Percentiles rank a stretch among this genome's conserved stretches.
Evolutionary conservation across 1,139 yeast genomes (phyloP).

Genomic region (Eremothecium coryli): DNA sequence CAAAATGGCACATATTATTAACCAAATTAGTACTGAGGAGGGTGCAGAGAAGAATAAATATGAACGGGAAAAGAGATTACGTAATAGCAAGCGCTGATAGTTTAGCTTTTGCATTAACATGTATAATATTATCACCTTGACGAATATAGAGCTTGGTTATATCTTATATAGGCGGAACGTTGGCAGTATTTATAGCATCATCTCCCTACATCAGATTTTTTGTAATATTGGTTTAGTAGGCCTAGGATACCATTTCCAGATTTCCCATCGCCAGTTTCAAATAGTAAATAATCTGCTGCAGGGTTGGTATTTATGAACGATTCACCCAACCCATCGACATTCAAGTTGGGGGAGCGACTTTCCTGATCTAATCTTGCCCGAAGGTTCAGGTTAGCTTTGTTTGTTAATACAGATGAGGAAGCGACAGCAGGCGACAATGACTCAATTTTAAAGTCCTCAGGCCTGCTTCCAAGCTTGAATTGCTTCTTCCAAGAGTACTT

Average conservation of each 20-base stretch:
- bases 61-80: slow-evolving; percentile 69
- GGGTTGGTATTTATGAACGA: slow-evolving; percentile 29
- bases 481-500: slow-evolving; percentile 30
- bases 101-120: background rate
- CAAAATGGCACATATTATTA: slow-evolving; percentile 80
- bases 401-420: background rate
- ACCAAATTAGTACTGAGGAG: slow-evolving; percentile 81
- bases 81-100: slow-evolving; percentile 39
- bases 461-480: slow-evolving; percentile 27
- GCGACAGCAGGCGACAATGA: slow-evolving; percentile 3
- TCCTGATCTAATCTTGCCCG: slow-evolving; percentile 1
- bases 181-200: slow-evolving; percentile 10
- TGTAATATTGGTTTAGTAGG: slow-evolving; percentile 73
- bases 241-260: slow-evolving; percentile 66
- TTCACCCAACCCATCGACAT: slow-evolving; percentile 16
- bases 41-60: slow-evolving; percentile 91
- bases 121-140: too few species aligned
- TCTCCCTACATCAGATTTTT: slow-evolving; percentile 40
- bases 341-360: slow-evolving; percentile 1
- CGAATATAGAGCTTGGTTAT: too few species aligned
- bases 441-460: slow-evolving; percentile 20
- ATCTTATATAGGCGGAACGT: too few species aligned
- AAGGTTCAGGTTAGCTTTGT: background rate
- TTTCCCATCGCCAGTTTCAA: slow-evolving; percentile 26
- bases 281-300: slow-evolving; percentile 10